Conservation (phyloP, 2,329 filamentous ascomycete species). For the Penicillium sp. region DNA sequence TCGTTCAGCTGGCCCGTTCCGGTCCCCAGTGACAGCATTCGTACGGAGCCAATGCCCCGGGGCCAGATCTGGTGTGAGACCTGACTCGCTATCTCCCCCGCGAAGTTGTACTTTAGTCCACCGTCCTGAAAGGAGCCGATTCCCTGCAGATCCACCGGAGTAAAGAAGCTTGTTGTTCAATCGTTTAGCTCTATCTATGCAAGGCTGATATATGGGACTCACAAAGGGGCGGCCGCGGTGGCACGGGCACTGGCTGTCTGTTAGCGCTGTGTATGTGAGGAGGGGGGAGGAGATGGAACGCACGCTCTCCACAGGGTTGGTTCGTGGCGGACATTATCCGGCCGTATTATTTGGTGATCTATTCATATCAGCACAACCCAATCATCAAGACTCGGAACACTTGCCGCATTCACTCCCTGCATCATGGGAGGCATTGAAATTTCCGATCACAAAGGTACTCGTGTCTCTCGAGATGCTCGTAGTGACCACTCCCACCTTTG, state of each 20-base stretch:
- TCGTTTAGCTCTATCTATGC: slow-evolving; percentile 1
- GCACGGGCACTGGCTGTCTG: slow-evolving; percentile 15
- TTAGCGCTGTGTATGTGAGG: too few species aligned
- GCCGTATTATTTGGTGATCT: slow-evolving; percentile 18
- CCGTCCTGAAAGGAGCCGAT: slow-evolving; percentile 16
- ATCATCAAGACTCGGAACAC: not conserved
- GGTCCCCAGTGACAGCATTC: slow-evolving; percentile 19
- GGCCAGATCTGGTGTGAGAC: slow-evolving; percentile 20
- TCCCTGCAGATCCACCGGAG: slow-evolving; percentile 10
- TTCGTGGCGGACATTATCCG: slow-evolving; percentile 5
- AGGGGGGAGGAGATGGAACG: not conserved
- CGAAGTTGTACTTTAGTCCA: slow-evolving; percentile 16
- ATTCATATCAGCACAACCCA: too few species aligned
- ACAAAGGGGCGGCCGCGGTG: slow-evolving; percentile 21
- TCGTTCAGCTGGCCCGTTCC: slow-evolving; percentile 2
- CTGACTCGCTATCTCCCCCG: slow-evolving; percentile 9
- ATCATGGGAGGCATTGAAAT: slow-evolving; percentile 16
- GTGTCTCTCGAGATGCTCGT: slow-evolving; percentile 21
- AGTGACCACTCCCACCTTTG: slow-evolving; percentile 17
- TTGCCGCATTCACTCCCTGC: slow-evolving; percentile 6
- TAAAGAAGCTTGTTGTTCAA: too few species aligned
- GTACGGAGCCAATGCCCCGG: slow-evolving; percentile 2
- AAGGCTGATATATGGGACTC: slow-evolving; percentile 1
- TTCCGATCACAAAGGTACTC: slow-evolving; percentile 19
- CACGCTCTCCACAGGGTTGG: slow-evolving; percentile 17